These are phyloP conservation scores for Metschnikowia henanensis DNA, from an alignment of 805 yeast species.

Conservation along the genomic window DNA sequence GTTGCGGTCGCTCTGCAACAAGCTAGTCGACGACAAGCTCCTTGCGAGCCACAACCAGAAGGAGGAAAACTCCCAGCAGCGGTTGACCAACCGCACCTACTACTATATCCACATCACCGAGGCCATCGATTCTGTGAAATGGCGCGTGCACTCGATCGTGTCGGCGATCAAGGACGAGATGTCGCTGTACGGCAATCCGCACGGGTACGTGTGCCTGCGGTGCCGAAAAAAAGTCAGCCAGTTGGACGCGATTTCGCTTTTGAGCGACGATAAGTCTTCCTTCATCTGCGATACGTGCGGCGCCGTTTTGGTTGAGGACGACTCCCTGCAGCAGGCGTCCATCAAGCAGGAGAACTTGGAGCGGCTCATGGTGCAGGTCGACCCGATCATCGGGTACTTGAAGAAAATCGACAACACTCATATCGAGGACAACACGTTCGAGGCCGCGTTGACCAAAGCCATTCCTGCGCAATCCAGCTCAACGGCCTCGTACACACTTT, in stretches of 20 bases:
- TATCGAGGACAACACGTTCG: slow-evolving; percentile 42
- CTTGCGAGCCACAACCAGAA: slow-evolving; percentile 70
- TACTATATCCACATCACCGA: slow-evolving; percentile 88
- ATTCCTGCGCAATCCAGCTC: slow-evolving; percentile 81
- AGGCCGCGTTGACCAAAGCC: slow-evolving; percentile 66
- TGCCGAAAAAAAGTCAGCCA: slow-evolving; percentile 83
- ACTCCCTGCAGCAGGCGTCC: slow-evolving; percentile 77
- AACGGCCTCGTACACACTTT: slow-evolving; percentile 66
- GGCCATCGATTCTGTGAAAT: slow-evolving; percentile 92
- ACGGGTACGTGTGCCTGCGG: slow-evolving; percentile 88
- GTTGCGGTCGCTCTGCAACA: slow-evolving; percentile 76
- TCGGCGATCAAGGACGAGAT: slow-evolving; percentile 77
- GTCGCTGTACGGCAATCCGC: slow-evolving; percentile 83
- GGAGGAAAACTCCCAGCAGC: slow-evolving; percentile 54
- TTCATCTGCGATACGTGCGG: slow-evolving; percentile 87
- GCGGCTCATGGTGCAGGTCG: slow-evolving; percentile 82
- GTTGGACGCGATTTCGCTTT: slow-evolving; percentile 80
- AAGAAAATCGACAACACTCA: slow-evolving; percentile 49
- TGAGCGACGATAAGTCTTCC: slow-evolving; percentile 76
- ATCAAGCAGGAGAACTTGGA: slow-evolving; percentile 81
- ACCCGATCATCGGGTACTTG: slow-evolving; percentile 80
- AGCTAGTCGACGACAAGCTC: slow-evolving; percentile 80
- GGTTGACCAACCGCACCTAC: slow-evolving; percentile 75
- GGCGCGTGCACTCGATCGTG: slow-evolving; percentile 92
- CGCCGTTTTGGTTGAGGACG: slow-evolving; percentile 79